A percentile compares a stretch with the other conserved stretches of the same genome.
These are phyloP conservation scores for Candida nitratophila DNA, from an alignment of 805 yeast species.

Conservation along the genomic window DNA sequence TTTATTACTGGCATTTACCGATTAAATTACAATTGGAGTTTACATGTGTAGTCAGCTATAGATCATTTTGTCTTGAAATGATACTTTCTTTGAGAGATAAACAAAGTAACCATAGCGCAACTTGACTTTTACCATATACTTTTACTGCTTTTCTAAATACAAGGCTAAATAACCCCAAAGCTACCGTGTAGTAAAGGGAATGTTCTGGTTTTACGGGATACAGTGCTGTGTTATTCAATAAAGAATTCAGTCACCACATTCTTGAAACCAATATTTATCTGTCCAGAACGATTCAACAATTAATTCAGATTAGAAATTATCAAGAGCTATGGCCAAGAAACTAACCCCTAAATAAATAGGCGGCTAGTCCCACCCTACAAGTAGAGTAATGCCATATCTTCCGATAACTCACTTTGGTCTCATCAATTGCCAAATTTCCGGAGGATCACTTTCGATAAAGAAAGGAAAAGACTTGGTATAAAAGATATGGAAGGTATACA, in stretches of 20 bases:
- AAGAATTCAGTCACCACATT: conserved; percentile 14
- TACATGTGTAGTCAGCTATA: too few species aligned
- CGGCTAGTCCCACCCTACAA: conserved; percentile 13
- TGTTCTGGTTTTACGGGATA: conserved; percentile 31
- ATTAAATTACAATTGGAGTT: too few species aligned
- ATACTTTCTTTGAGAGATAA: too few species aligned
- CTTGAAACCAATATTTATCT: conserved; percentile 24
- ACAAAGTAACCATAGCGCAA: too few species aligned
- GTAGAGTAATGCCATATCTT: neutral
- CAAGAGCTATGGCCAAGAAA: conserved; percentile 5
- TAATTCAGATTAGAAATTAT: conserved; percentile 15
- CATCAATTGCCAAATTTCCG: conserved; percentile 19
- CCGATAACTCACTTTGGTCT: conserved; percentile 6
- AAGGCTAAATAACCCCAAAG: too few species aligned
- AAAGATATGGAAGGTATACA: neutral
- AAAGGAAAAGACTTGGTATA: conserved; percentile 5
- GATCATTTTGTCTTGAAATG: too few species aligned
- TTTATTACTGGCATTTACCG: too few species aligned
- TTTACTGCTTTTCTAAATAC: too few species aligned
- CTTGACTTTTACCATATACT: too few species aligned
- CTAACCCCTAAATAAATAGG: conserved; percentile 28
- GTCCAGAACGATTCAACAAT: conserved; percentile 22
- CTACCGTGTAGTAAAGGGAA: too few species aligned
- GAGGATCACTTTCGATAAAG: conserved; percentile 26
- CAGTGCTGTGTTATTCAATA: conserved; percentile 14